Evolutionary conservation across 306 rosid genomes (phyloP), one percentile per base, ranked within the genome.

Genomic region (Quillaja saponaria): DNA sequence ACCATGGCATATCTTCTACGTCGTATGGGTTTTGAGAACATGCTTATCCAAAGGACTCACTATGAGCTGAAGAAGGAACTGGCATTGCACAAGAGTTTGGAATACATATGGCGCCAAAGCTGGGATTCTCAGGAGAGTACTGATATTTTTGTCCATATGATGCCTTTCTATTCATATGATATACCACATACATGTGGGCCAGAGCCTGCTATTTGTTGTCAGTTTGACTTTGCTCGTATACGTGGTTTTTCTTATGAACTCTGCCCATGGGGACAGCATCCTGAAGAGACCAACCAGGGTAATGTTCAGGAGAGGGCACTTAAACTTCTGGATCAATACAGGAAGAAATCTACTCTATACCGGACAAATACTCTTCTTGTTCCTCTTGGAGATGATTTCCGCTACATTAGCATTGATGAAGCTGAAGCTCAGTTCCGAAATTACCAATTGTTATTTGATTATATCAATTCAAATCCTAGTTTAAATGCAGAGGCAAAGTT

Each of bases 111-210:
- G 99, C 95, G 99, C 41, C 99, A 92, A 79, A 87, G 97, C 69
- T 92, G 99, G 99, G 99, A 92, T 81, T 78, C 76, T 11, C 89
- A 82, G 61, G 97, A 92, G 77, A 79, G 85, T 50, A 92, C 99
- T 12, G 99, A 92, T 77, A 89, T 92, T 74, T 92, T 92, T 80
- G 99, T 89, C 66, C 99, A 92, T 61, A 92, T 92, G 99, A 92
- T 92, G 99, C 99, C 99, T 35, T 92, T 92, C 72, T 92, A 92
- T 83, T 89, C 96, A 10, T 92, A 92, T 66, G 99, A 92, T 74
- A 80, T 92, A 81, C 99, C 99, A 60, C 99, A 92, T 71, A 92
- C 99, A 34, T 92, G 99, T 80, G 99, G 99, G 34, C 99, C 99
- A 0, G 96, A 92, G 78, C 99, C 99, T 44, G 99, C 96, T 45